Conservation (phyloP, 176 grass and related monocot species). For the Phyllostachys edulis region DNA sequence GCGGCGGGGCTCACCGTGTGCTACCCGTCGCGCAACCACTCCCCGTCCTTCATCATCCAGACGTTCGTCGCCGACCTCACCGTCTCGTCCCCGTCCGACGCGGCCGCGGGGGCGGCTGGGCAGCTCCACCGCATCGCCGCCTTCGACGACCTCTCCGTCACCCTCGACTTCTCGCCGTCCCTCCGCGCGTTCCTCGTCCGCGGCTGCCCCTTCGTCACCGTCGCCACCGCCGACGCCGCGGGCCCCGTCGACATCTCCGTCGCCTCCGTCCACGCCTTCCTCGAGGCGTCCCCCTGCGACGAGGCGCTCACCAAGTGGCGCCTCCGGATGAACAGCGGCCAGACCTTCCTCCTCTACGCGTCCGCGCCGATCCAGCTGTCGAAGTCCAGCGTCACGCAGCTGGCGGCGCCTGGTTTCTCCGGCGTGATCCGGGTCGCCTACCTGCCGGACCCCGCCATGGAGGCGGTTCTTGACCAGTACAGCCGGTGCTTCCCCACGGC, state of each 20-base stretch:
- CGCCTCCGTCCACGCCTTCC: constrained; percentile 74
- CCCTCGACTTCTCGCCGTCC: constrained; percentile 66
- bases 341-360: constrained; percentile 91
- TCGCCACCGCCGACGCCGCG: constrained; percentile 39
- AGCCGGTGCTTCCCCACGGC: constrained; percentile 72
- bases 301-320: constrained; percentile 59
- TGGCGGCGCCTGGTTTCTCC: constrained; percentile 50
- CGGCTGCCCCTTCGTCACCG: constrained; percentile 78
- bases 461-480: constrained; percentile 65
- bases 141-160: constrained; percentile 88
- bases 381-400: constrained; percentile 39
- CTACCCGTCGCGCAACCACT: constrained; percentile 67
- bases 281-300: constrained; percentile 51
- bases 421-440: constrained; percentile 63
- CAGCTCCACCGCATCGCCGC: constrained; percentile 51
- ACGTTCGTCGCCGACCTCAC: constrained; percentile 85
- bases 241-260: constrained; percentile 52
- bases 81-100: constrained; percentile 48
- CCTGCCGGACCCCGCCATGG: constrained; percentile 62
- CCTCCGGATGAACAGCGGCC: constrained; percentile 76
- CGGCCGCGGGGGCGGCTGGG: background rate
- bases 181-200: constrained; percentile 79
- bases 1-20: constrained; percentile 58
- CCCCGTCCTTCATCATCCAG: constrained; percentile 63
- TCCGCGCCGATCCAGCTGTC: constrained; percentile 55